A percentile compares a stretch with the other conserved stretches of the same genome.
These are phyloP conservation scores for Apophysomyces sp. DNA, from an alignment of 371 early-diverging fungal species.

Conservation along the genomic window DNA sequence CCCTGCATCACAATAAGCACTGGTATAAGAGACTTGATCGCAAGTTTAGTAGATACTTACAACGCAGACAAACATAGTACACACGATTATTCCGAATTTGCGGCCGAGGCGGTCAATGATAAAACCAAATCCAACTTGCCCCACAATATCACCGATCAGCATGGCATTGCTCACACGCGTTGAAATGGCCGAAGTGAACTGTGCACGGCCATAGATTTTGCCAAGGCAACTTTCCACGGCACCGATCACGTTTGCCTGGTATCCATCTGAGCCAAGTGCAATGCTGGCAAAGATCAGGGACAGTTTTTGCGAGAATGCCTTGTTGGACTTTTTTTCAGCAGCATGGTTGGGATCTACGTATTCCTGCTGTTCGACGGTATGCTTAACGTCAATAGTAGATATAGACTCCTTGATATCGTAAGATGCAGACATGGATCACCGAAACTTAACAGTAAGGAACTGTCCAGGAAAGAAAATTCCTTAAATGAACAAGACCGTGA, in stretches of 20 bases:
- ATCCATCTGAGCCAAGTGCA: conserved; percentile 22
- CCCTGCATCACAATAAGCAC: conserved; percentile 8
- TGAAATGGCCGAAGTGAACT: conserved; percentile 9
- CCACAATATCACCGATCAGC: conserved; percentile 24
- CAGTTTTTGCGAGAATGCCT: conserved; percentile 5
- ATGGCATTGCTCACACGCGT: conserved; percentile 20
- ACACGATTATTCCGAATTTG: conserved; percentile 32
- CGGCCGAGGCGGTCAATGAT: conserved; percentile 36
- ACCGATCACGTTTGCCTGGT: conserved; percentile 17
- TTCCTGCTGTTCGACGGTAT: background rate
- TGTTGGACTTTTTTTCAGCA: background rate
- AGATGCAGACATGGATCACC: background rate
- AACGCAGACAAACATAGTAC: conserved; percentile 32
- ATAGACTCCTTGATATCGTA: background rate
- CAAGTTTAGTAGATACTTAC: conserved; percentile 7
- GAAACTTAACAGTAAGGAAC: background rate
- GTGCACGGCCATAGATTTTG: conserved; percentile 16
- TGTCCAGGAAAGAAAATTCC: background rate
- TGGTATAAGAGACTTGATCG: background rate
- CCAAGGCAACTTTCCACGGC: conserved; percentile 15
- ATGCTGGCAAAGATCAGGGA: conserved; percentile 21
- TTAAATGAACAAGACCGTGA: background rate
- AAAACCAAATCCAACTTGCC: conserved; percentile 22
- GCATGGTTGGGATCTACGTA: background rate
- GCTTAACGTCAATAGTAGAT: background rate